Conservation (phyloP, 2,329 filamentous ascomycete genomes). For the Corynespora cassiicola region DNA sequence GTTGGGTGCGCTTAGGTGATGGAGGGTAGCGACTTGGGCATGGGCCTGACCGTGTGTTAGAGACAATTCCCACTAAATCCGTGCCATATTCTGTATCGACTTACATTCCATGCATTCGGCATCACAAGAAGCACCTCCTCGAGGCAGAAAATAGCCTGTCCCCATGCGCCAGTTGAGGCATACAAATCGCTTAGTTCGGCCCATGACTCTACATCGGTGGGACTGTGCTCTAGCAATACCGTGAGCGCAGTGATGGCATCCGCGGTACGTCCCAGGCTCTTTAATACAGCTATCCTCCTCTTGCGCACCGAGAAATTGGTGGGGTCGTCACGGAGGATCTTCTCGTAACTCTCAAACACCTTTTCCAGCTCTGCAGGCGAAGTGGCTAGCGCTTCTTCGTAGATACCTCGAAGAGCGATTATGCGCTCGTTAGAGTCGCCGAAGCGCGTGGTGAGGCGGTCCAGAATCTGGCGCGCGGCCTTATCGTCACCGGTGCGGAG, state of each 20-base stretch:
- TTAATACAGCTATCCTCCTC: constrained; percentile 79
- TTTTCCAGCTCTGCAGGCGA: constrained; percentile 69
- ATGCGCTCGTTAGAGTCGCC: constrained; percentile 84
- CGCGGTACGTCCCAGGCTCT: constrained; percentile 70
- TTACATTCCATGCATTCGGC: constrained; percentile 94
- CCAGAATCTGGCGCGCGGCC: constrained; percentile 76
- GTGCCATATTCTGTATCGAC: constrained; percentile 35
- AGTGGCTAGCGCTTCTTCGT: constrained; percentile 81
- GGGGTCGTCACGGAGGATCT: constrained; percentile 73
- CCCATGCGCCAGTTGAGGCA: constrained; percentile 75
- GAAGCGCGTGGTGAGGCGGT: constrained; percentile 79
- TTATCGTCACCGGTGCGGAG: constrained; percentile 83
- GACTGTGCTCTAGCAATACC: constrained; percentile 79
- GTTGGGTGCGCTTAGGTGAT: constrained; percentile 68
- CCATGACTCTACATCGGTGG: constrained; percentile 94
- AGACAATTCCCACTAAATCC: no score
- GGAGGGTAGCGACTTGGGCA: constrained; percentile 82
- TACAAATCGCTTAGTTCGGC: constrained; percentile 90
- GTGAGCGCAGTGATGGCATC: constrained; percentile 80
- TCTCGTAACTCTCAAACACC: constrained; percentile 79
- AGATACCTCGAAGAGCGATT: constrained; percentile 80
- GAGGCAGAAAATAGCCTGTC: constrained; percentile 84
- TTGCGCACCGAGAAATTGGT: constrained; percentile 88
- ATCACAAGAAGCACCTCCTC: constrained; percentile 88
- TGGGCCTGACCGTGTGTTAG: constrained; percentile 68